These are phyloP conservation scores for Aspergillus transmontanensis DNA, from an alignment of 2,329 filamentous ascomycete species.

Conservation along the genomic window DNA sequence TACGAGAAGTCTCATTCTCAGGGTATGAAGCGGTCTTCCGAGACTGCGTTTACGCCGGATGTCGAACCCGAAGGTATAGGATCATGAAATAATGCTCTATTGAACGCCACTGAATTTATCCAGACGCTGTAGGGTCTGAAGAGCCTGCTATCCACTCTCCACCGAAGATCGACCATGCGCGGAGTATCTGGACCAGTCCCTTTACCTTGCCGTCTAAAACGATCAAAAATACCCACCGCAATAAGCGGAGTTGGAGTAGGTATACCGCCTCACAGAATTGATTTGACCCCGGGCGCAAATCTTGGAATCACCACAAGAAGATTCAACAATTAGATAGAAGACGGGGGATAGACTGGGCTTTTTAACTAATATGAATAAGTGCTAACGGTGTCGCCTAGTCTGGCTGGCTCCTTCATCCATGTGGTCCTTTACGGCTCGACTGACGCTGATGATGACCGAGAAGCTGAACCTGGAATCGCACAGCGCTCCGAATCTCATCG, in stretches of 20 bases:
- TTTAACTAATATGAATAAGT: not conserved
- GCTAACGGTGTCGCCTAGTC: not conserved
- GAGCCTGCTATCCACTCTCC: too few species aligned
- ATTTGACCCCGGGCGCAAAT: not conserved
- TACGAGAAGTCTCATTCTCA: slow-evolving; percentile 24
- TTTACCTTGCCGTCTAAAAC: slow-evolving; percentile 25
- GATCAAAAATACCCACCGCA: slow-evolving; percentile 22
- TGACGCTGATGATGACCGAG: not conserved
- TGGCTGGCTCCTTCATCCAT: not conserved
- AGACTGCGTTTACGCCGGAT: slow-evolving; percentile 20
- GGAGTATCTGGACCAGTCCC: slow-evolving; percentile 27
- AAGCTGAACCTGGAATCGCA: not conserved
- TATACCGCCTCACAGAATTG: not conserved
- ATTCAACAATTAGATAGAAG: not conserved
- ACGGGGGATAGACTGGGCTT: not conserved
- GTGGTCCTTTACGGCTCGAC: not conserved
- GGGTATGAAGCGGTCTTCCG: slow-evolving; percentile 30
- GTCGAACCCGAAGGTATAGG: not conserved
- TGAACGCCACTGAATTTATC: not conserved
- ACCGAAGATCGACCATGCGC: slow-evolving; percentile 4
- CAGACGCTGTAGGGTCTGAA: not conserved
- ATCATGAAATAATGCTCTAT: not conserved
- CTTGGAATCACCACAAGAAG: not conserved
- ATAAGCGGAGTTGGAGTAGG: slow-evolving; percentile 40
- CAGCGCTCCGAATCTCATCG: not conserved